A percentile compares a stretch with the other conserved stretches of the same genome.
Conservation (phyloP, 176 grass and related monocot genomes). For the Lolium multiflorum region DNA sequence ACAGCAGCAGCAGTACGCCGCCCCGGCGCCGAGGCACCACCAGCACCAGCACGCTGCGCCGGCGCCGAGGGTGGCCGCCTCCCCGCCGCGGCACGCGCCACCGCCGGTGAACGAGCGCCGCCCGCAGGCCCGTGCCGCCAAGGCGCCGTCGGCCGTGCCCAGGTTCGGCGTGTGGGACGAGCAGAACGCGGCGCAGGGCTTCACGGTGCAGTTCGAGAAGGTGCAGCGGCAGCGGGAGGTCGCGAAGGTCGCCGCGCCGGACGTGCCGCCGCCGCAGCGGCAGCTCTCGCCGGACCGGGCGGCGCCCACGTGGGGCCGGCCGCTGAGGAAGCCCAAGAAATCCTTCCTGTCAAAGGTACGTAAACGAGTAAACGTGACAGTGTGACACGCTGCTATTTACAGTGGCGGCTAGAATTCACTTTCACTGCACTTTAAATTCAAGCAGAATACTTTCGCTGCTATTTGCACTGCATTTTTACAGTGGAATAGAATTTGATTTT, state of each 20-base stretch:
- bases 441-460: too few relatives aligned
- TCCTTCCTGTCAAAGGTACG: conserved; percentile 63
- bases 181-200: conserved; percentile 62
- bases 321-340: conserved; percentile 29
- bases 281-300: conserved; percentile 27
- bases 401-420: too few relatives aligned
- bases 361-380: neutral
- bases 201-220: conserved; percentile 89
- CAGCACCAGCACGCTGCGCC: conserved; percentile 17
- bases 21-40: neutral
- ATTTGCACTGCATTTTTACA: too few relatives aligned
- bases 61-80: conserved; percentile 14
- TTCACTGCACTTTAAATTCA: too few relatives aligned
- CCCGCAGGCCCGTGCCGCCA: conserved; percentile 44
- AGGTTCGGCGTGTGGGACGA: conserved; percentile 82
- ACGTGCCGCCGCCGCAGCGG: neutral
- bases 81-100: conserved; percentile 30
- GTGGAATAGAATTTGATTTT: too few relatives aligned
- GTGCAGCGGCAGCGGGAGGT: conserved; percentile 71
- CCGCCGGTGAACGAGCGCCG: neutral
- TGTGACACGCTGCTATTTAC: neutral
- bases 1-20: conserved; percentile 2
- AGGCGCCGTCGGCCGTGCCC: conserved; percentile 54
- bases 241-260: conserved; percentile 40
- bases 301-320: neutral